These are phyloP conservation scores for Pichia sp. DNA, from an alignment of 1,139 yeast species.

Conservation along the genomic window DNA sequence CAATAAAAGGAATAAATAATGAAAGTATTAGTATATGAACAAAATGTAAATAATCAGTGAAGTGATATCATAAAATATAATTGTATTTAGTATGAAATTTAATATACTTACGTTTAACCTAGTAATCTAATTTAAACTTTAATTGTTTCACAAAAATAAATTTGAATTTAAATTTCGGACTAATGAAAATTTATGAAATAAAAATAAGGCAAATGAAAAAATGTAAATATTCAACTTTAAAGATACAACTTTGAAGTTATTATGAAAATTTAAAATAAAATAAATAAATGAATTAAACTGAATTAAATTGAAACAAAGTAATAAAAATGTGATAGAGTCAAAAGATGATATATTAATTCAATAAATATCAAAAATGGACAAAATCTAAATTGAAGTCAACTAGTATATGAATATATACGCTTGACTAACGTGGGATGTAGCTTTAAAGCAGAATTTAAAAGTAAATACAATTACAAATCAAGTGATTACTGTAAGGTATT, in stretches of 20 bases:
- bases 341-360: slow-evolving; percentile 13
- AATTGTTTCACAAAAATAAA: not conserved
- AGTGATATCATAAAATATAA: not conserved
- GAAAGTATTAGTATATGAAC: not conserved
- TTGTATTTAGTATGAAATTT: not conserved
- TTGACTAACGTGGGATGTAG: not conserved
- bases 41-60: not conserved
- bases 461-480: not conserved
- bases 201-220: too few species aligned
- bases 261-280: not conserved
- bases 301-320: not conserved
- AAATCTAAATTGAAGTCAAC: not conserved
- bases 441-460: not conserved
- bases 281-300: not conserved
- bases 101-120: not conserved
- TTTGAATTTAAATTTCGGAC: not conserved
- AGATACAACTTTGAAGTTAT: not conserved
- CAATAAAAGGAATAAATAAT: not conserved
- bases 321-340: not conserved
- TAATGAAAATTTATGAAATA: not conserved
- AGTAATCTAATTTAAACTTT: not conserved
- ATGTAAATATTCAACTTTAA: not conserved
- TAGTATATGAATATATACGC: not conserved
- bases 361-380: slow-evolving; percentile 12
- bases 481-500: not conserved